Conservation (phyloP, 176 grass and related monocot species). For the Carex cristatella region DNA sequence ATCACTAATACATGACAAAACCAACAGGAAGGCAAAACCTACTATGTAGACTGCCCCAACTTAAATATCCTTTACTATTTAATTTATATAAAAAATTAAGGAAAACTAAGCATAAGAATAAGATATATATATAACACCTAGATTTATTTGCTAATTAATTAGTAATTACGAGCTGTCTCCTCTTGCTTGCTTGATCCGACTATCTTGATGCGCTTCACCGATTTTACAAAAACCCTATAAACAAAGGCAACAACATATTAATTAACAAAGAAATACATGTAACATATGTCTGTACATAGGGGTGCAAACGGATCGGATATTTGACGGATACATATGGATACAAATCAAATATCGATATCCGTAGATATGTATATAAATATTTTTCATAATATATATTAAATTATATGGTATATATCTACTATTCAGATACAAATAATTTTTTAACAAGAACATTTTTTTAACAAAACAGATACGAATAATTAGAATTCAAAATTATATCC, state of each 20-base stretch:
- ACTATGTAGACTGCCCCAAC: not conserved
- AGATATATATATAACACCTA: not conserved
- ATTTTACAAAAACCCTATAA: conserved; percentile 55
- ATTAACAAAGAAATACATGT: not conserved
- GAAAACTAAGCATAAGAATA: conserved; percentile 1
- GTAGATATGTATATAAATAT: too few relatives aligned
- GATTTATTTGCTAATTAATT: conserved; percentile 13
- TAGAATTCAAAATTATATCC: too few relatives aligned
- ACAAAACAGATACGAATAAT: too few relatives aligned
- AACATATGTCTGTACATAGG: too few relatives aligned
- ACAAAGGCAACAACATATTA: not conserved
- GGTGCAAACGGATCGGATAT: too few relatives aligned
- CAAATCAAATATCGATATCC: too few relatives aligned
- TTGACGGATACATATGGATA: too few relatives aligned
- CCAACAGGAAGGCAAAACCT: conserved; percentile 1
- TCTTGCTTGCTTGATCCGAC: conserved; percentile 25
- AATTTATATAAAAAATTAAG: not conserved
- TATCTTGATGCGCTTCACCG: conserved; percentile 67
- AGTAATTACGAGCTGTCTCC: conserved; percentile 12
- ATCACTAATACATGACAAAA: not conserved
- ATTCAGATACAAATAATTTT: too few relatives aligned
- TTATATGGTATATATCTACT: too few relatives aligned
- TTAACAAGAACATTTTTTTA: too few relatives aligned
- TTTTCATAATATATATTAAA: too few relatives aligned
- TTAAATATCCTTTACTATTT: not conserved